Evolutionary conservation across 176 grass and related monocot genomes (phyloP).

Genomic region (Themeda triandra): DNA sequence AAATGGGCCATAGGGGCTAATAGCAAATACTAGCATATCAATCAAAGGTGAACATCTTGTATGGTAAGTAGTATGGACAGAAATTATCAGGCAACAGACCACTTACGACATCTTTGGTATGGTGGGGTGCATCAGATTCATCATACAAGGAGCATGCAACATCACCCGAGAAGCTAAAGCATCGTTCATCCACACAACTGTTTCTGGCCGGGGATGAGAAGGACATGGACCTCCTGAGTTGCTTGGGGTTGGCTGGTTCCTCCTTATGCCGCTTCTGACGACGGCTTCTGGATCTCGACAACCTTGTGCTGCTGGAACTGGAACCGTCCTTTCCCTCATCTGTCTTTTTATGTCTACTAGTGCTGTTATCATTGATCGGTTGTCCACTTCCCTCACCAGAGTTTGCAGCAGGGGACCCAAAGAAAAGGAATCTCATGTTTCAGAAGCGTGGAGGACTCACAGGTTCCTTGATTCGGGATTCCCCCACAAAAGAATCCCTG

Average conservation of each 20-base stretch:
- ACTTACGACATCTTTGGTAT: constrained; percentile 26
- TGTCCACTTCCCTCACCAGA: not conserved
- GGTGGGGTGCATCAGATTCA: constrained; percentile 3
- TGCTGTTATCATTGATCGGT: not conserved
- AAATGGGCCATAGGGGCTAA: not conserved
- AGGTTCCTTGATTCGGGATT: not conserved
- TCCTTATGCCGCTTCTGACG: not conserved
- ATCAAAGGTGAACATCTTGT: not conserved
- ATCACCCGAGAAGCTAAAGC: constrained; percentile 40
- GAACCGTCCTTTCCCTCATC: not conserved
- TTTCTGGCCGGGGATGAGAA: constrained; percentile 24
- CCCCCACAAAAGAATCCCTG: not conserved
- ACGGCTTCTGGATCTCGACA: constrained; percentile 8
- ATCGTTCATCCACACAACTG: constrained; percentile 18
- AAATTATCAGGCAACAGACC: not conserved
- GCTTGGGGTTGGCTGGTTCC: not conserved
- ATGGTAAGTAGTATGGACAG: not conserved
- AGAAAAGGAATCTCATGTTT: constrained; percentile 45
- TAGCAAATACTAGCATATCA: not conserved
- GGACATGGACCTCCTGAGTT: constrained; percentile 36
- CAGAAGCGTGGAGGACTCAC: not conserved
- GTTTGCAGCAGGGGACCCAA: constrained; percentile 24
- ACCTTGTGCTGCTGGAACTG: not conserved
- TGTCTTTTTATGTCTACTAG: not conserved
- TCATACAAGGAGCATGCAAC: constrained; percentile 14